These are phyloP conservation scores for Lithohypha guttulata DNA, from an alignment of 2,329 filamentous ascomycete genomes.

Conservation along the genomic window DNA sequence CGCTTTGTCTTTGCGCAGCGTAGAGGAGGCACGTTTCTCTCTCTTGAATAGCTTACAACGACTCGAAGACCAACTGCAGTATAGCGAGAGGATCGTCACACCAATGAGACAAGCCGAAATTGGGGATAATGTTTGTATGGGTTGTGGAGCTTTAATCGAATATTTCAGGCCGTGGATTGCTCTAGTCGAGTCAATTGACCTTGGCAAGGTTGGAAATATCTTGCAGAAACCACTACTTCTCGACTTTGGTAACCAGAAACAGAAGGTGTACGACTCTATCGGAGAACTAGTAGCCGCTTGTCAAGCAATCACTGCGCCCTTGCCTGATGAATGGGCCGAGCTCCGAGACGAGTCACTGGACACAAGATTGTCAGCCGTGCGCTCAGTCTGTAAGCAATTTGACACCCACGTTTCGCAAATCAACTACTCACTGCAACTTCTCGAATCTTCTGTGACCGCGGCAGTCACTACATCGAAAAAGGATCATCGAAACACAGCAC, in stretches of 20 bases:
- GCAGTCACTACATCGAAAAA: constrained; percentile 49
- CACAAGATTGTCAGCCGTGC: constrained; percentile 70
- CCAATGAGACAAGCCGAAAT: constrained; percentile 67
- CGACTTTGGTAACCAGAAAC: constrained; percentile 84
- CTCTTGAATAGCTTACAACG: constrained; percentile 78
- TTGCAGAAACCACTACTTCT: constrained; percentile 75
- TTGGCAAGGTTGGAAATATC: constrained; percentile 64
- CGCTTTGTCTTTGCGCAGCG: constrained; percentile 62
- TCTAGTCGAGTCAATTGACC: constrained; percentile 81
- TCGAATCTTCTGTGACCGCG: constrained; percentile 51
- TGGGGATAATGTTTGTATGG: constrained; percentile 69
- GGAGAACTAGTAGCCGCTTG: constrained; percentile 80
- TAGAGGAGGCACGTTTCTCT: constrained; percentile 77
- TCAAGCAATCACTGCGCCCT: constrained; percentile 79
- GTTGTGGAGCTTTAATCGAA: constrained; percentile 71
- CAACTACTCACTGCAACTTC: constrained; percentile 73
- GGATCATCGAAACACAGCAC: constrained; percentile 28
- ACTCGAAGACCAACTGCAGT: constrained; percentile 69
- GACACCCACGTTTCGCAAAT: constrained; percentile 81
- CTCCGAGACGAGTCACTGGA: constrained; percentile 83
- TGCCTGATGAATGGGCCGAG: constrained; percentile 93
- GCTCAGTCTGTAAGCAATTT: constrained; percentile 64
- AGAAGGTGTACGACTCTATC: constrained; percentile 84
- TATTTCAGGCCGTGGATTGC: constrained; percentile 83
- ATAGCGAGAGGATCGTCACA: constrained; percentile 73